Evolutionary conservation across 805 yeast genomes (phyloP).

Genomic region (Cyberlindnera euphorbiae): DNA sequence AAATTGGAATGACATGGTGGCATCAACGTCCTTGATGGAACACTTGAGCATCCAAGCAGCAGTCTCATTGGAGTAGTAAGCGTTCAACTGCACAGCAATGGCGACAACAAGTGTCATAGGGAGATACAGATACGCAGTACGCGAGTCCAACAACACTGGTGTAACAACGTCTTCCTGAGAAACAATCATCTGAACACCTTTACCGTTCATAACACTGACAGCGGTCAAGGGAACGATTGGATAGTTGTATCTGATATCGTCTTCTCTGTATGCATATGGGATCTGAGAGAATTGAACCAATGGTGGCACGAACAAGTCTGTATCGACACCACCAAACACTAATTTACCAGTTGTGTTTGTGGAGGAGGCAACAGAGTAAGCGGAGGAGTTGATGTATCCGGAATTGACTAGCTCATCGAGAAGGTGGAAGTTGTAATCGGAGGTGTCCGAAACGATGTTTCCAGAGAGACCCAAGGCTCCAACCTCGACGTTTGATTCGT

Average conservation of each 20-base stretch:
- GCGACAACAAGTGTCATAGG: slow-evolving; percentile 55
- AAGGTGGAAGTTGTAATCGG: slow-evolving; percentile 18
- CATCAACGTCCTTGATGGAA: slow-evolving; percentile 41
- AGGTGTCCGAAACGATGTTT: slow-evolving; percentile 1
- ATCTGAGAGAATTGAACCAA: slow-evolving; percentile 46
- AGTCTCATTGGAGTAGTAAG: slow-evolving; percentile 45
- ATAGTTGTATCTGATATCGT: slow-evolving; percentile 28
- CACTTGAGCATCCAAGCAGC: slow-evolving; percentile 63
- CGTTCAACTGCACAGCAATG: slow-evolving; percentile 66
- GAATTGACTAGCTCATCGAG: slow-evolving; percentile 29
- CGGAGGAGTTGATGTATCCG: slow-evolving; percentile 31
- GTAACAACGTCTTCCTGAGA: neutral
- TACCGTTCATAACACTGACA: slow-evolving; percentile 38
- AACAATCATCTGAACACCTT: slow-evolving; percentile 25
- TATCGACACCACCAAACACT: slow-evolving; percentile 57
- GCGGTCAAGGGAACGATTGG: slow-evolving; percentile 46
- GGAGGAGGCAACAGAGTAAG: slow-evolving; percentile 40
- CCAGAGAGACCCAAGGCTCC: slow-evolving; percentile 49
- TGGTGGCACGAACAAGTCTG: slow-evolving; percentile 39
- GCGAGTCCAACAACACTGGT: slow-evolving; percentile 58
- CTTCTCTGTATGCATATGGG: slow-evolving; percentile 30
- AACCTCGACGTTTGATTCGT: slow-evolving; percentile 30
- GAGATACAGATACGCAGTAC: slow-evolving; percentile 43
- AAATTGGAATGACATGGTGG: slow-evolving; percentile 47
- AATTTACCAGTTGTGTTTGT: slow-evolving; percentile 30